A percentile compares a stretch with the other conserved stretches of the same genome.
These are phyloP conservation scores for Wickerhamomyces ciferrii DNA, from an alignment of 805 yeast species.

Conservation along the genomic window DNA sequence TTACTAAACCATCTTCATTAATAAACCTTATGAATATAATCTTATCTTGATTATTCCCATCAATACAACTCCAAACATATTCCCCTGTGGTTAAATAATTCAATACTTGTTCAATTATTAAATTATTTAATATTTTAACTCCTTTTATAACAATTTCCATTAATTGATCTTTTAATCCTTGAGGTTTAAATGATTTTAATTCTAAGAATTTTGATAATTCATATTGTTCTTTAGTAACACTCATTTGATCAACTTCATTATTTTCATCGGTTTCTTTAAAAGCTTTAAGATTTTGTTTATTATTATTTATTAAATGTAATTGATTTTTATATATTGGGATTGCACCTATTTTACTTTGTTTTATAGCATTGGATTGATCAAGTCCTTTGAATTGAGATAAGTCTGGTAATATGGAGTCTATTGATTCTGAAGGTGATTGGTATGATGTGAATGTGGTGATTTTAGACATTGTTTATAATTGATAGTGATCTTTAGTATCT, in stretches of 20 bases:
- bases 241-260: neutral
- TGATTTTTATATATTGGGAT: neutral
- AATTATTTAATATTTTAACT: slow-evolving; percentile 28
- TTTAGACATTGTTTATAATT: neutral
- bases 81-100: slow-evolving; percentile 3
- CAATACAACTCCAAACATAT: slow-evolving; percentile 31
- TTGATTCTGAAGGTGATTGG: neutral
- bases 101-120: slow-evolving; percentile 28
- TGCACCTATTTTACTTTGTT: neutral
- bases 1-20: slow-evolving; percentile 1
- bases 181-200: slow-evolving; percentile 26
- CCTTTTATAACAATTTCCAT: slow-evolving; percentile 27
- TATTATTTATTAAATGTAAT: neutral
- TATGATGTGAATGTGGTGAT: neutral
- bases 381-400: neutral
- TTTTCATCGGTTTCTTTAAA: neutral
- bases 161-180: slow-evolving; percentile 30
- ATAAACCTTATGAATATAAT: slow-evolving; percentile 29
- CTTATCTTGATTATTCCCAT: slow-evolving; percentile 25
- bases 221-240: slow-evolving; percentile 7
- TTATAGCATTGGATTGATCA: neutral
- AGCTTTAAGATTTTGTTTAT: neutral
- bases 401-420: neutral
- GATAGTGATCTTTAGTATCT: no score
- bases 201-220: slow-evolving; percentile 11